phyloP scores from a whole-genome alignment of 768 basidiomycete species.

The Chalciporus pseudorubinellus region DNA sequence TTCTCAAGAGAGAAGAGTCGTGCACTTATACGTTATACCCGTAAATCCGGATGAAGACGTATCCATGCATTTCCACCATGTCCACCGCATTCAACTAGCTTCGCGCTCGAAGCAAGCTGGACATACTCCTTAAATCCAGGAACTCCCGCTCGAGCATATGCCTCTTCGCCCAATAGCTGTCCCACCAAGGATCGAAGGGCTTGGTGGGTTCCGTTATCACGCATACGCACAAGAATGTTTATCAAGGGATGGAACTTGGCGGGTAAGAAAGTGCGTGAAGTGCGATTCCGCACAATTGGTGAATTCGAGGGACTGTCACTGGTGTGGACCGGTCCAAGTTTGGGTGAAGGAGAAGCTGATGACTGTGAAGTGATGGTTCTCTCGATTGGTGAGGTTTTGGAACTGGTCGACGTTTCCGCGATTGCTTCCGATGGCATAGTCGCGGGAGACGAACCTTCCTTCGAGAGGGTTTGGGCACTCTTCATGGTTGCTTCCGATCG shows the following conservation, averaged over 20 bases:
- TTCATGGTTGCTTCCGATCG: not conserved
- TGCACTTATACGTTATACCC: constrained; percentile 6
- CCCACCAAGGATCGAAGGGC: constrained; percentile 41
- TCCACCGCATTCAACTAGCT: constrained; percentile 43
- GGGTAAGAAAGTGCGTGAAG: constrained; percentile 5
- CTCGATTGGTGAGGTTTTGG: constrained; percentile 9
- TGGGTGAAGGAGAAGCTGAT: not conserved
- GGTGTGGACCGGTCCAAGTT: not conserved
- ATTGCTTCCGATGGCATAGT: constrained; percentile 7
- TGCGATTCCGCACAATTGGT: not conserved
- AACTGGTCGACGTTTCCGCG: constrained; percentile 5
- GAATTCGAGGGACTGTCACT: not conserved
- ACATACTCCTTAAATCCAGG: constrained; percentile 42
- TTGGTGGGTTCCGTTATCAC: constrained; percentile 30
- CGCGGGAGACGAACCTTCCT: constrained; percentile 13
- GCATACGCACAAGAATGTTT: constrained; percentile 30
- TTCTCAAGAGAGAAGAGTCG: not conserved
- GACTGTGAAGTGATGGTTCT: not conserved
- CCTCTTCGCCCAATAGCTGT: constrained; percentile 26
- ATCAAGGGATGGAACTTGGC: constrained; percentile 32
- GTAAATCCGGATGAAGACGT: constrained; percentile 25
- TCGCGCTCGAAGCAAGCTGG: constrained; percentile 36
- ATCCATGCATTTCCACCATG: constrained; percentile 37
- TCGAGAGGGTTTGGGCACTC: not conserved
- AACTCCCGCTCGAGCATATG: constrained; percentile 42